Percentiles rank a stretch among this genome's conserved stretches.
phyloP scores from a whole-genome alignment of 805 yeast genomes.

The Wickerhamiella australiensis region DNA sequence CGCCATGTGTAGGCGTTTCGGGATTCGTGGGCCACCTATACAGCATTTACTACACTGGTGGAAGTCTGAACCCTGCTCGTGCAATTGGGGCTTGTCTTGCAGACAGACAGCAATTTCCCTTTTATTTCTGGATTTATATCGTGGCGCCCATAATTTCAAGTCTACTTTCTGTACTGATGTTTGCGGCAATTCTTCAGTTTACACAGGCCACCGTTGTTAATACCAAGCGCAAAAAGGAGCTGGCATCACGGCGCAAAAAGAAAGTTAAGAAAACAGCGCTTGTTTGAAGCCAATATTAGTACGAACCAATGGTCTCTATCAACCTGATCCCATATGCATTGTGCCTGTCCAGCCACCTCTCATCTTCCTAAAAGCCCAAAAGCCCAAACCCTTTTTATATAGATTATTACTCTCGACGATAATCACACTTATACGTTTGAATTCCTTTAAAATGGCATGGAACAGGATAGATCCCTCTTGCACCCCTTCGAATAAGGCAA shows the following conservation, averaged over 20 bases:
- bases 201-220: neutral
- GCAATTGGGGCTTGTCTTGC: constrained; percentile 42
- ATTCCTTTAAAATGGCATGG: neutral
- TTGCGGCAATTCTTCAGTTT: constrained; percentile 2
- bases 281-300: too few species aligned
- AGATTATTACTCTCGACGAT: neutral
- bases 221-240: constrained; percentile 1
- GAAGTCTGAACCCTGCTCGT: constrained; percentile 87
- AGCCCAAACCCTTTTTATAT: neutral
- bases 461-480: neutral
- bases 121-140: constrained; percentile 8
- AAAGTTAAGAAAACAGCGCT: neutral
- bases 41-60: constrained; percentile 75
- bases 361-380: too few species aligned
- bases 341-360: neutral
- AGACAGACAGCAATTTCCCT: neutral
- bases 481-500: neutral
- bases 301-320: too few species aligned
- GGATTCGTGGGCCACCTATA: constrained; percentile 72
- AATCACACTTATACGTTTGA: neutral
- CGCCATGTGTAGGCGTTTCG: constrained; percentile 72
- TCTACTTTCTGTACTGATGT: constrained; percentile 2
- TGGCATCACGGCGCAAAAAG: neutral
- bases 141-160: constrained; percentile 3
- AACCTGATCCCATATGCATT: too few species aligned